Evolutionary conservation across 2,329 filamentous ascomycete species (phyloP).

Genomic region (Nothopassalora personata): DNA sequence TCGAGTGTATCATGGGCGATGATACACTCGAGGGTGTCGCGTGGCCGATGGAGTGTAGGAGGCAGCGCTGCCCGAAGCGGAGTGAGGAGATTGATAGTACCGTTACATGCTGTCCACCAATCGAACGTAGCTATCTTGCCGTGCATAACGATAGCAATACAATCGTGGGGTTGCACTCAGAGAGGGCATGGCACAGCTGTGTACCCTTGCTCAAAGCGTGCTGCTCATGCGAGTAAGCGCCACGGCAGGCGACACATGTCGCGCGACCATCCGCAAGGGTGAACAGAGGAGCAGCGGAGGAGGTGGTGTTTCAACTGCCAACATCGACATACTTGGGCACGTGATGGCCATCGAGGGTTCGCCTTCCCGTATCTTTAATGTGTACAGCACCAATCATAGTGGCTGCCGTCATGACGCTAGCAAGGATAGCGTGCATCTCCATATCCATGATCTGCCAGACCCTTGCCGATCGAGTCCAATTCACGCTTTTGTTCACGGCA

Average conservation of each 20-base stretch:
- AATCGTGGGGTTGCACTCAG: conserved; percentile 1
- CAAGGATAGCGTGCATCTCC: neutral
- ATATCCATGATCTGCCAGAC: neutral
- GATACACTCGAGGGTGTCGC: conserved; percentile 6
- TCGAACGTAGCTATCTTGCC: neutral
- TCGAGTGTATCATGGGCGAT: conserved; percentile 4
- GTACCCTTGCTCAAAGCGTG: conserved; percentile 1
- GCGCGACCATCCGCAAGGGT: neutral
- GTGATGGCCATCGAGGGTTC: neutral
- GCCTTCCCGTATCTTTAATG: neutral
- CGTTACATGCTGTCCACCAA: conserved; percentile 1
- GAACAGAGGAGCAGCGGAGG: neutral
- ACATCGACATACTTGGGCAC: neutral
- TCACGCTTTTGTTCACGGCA: neutral
- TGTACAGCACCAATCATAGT: neutral
- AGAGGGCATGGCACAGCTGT: neutral
- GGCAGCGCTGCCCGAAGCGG: neutral
- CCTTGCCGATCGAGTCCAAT: neutral
- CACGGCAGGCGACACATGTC: neutral
- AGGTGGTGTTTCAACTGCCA: neutral
- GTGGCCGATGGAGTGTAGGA: neutral
- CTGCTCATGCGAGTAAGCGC: conserved; percentile 1
- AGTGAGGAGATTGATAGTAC: neutral
- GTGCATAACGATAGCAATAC: neutral
- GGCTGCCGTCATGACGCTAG: neutral